These are phyloP conservation scores for Scleroderma citrinum DNA, from an alignment of 768 basidiomycete species.

Conservation along the genomic window DNA sequence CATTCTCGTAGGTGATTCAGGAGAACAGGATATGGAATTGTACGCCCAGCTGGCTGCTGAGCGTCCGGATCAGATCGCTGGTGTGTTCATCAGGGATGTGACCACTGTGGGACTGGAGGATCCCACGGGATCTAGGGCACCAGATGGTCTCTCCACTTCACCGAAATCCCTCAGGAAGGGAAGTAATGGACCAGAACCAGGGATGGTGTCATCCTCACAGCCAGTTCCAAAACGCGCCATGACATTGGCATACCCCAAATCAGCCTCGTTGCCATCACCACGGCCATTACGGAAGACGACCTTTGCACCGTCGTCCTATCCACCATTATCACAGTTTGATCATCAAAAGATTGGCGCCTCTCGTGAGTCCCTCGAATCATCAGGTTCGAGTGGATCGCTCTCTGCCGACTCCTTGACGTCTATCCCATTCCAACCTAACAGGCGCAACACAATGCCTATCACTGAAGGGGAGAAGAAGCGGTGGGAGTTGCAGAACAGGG, in stretches of 20 bases:
- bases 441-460: constrained; percentile 16
- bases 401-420: constrained; percentile 16
- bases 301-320: constrained; percentile 10
- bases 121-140: constrained; percentile 46
- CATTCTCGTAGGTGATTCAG: constrained; percentile 85
- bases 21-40: constrained; percentile 93
- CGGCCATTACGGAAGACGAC: constrained; percentile 9
- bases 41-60: constrained; percentile 74
- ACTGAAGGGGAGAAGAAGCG: constrained; percentile 53
- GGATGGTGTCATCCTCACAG: background rate
- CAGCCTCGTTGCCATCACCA: constrained; percentile 10
- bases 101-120: constrained; percentile 44
- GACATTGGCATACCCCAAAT: background rate
- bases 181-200: constrained; percentile 5
- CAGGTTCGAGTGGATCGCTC: constrained; percentile 14
- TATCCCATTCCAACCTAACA: constrained; percentile 7
- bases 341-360: constrained; percentile 7
- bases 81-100: constrained; percentile 81
- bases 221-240: constrained; percentile 11
- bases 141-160: background rate
- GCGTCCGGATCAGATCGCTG: constrained; percentile 63
- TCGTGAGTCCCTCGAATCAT: constrained; percentile 22
- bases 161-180: constrained; percentile 6
- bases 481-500: constrained; percentile 53
- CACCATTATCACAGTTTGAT: constrained; percentile 4